These are phyloP conservation scores for Leptodermis oblonga DNA, from an alignment of 257 asterid species.

Conservation along the genomic window DNA sequence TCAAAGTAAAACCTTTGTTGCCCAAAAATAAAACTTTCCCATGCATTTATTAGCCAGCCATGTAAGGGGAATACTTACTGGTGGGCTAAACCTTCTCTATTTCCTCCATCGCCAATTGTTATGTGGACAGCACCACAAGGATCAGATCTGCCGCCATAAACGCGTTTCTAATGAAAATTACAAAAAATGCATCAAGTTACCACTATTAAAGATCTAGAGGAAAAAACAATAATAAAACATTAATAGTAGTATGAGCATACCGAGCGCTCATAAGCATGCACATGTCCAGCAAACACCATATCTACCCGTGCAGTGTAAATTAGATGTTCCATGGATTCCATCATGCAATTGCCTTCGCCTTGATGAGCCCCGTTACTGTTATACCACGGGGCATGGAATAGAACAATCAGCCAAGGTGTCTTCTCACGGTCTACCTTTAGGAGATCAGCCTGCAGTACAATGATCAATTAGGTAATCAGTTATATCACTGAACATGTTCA, in stretches of 20 bases:
- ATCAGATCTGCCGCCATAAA: conserved; percentile 46
- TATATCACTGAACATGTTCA: neutral
- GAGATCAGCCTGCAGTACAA: conserved; percentile 63
- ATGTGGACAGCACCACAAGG: conserved; percentile 84
- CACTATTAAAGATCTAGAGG: neutral
- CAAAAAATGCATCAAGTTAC: conserved; percentile 10
- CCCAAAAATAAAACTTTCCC: neutral
- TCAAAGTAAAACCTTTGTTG: neutral
- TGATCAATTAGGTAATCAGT: conserved; percentile 3
- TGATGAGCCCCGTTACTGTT: conserved; percentile 84
- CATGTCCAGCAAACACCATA: conserved; percentile 74
- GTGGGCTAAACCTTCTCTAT: conserved; percentile 80
- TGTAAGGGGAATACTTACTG: conserved; percentile 37
- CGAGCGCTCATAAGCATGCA: conserved; percentile 95
- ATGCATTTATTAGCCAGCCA: neutral
- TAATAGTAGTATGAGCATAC: conserved; percentile 41
- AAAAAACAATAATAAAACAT: neutral
- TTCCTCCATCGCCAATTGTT: conserved; percentile 97
- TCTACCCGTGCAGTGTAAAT: conserved; percentile 71
- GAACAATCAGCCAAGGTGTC: conserved; percentile 78
- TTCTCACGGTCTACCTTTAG: conserved; percentile 55
- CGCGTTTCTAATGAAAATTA: conserved; percentile 51
- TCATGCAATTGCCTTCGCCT: conserved; percentile 86
- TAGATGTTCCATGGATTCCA: conserved; percentile 73
- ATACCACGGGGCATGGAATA: conserved; percentile 96